Base-by-base conservation (phyloP, 2,329 filamentous ascomycete species). In the Dendrostoma leiphaemia region DNA sequence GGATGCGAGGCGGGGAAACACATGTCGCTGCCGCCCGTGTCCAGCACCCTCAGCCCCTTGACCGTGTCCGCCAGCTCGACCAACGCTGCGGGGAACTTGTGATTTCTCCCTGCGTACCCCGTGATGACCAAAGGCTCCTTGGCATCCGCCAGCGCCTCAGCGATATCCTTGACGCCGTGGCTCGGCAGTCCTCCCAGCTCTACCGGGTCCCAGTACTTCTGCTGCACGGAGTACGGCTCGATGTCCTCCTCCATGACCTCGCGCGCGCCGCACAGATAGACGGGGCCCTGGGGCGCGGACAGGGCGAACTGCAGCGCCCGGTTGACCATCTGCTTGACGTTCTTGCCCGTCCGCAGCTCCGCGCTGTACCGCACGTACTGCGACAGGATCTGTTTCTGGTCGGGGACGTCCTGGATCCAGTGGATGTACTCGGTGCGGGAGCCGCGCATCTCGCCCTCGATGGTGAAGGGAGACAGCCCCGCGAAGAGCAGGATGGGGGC, bases 161-260 rank as follows among this genome's bases (percentile, higher is more conserved):
- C 79, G 43, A 92, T 87, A 4, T 73, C 71, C 48, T 75, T 69
- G 0, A 86, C 77, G 0, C 84, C 85, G 10, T 68, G 65, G 3
- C 69, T 64, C 0, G 80, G 73, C 29, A 85, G 67, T 1, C 74
- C 88, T 3, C 87, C 82, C 0, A 90, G 82, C 63, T 84, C 81
- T 2, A 92, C 82, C 0, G 87, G 79, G 2, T 81, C 77, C 91
- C 90, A 95, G 53, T 83, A 78, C 13, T 76, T 74, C 66, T 89
- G 88, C 17, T 87, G 76, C 5, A 96, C 71, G 1, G 75, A 68
- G 64, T 91, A 91, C 0, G 87, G 87, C 61, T 84, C 76, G 38
- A 96, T 86, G 38, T 95, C 91, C 64, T 92, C 86, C 67, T 94
- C 89, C 84, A 96, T 90, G 1, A 91, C 83, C 69, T 96, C 91